A percentile compares a stretch with the other conserved stretches of the same genome.
Conservation (phyloP, 352 stramenopile genomes). For the Phytophthora nicotianae region DNA sequence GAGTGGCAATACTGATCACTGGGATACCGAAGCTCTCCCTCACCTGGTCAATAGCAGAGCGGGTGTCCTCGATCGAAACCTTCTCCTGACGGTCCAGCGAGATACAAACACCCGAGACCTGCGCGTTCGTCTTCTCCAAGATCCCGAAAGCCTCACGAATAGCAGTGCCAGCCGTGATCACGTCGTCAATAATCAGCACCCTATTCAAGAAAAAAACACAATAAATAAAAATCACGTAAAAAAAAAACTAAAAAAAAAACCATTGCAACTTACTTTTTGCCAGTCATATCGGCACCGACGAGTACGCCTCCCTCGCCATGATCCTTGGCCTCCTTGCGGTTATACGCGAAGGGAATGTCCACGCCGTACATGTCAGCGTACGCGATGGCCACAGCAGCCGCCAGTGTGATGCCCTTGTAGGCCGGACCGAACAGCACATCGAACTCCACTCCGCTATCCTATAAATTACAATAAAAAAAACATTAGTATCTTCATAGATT, state of each 20-base stretch:
- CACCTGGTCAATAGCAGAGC: conserved; percentile 95
- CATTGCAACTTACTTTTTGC: conserved; percentile 81
- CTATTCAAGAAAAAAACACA: conserved; percentile 33
- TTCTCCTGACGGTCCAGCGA: conserved; percentile 98
- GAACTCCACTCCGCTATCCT: conserved; percentile 93
- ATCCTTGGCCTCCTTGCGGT: conserved; percentile 99
- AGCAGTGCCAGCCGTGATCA: conserved; percentile 99
- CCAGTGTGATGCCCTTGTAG: conserved; percentile 99
- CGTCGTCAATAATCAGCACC: conserved; percentile 99
- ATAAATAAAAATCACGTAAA: conserved; percentile 7
- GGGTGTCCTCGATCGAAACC: conserved; percentile 90
- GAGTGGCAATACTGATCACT: conserved; percentile 94
- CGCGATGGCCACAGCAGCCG: conserved; percentile 93
- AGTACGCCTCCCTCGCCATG: conserved; percentile 98
- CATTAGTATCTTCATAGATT: too few species aligned
- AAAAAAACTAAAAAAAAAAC: background rate
- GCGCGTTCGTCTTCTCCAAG: conserved; percentile 89
- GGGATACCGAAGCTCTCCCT: conserved; percentile 90
- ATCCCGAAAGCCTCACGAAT: conserved; percentile 96
- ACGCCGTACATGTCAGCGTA: conserved; percentile 92
- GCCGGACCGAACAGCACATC: conserved; percentile 99
- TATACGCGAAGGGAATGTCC: conserved; percentile 97
- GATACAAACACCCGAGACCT: conserved; percentile 96
- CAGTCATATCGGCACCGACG: conserved; percentile 94
- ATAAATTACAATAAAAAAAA: conserved; percentile 26